Evolutionary conservation across 495 filamentous ascomycete genomes (phyloP).

Genomic region (Physcia stellaris): DNA sequence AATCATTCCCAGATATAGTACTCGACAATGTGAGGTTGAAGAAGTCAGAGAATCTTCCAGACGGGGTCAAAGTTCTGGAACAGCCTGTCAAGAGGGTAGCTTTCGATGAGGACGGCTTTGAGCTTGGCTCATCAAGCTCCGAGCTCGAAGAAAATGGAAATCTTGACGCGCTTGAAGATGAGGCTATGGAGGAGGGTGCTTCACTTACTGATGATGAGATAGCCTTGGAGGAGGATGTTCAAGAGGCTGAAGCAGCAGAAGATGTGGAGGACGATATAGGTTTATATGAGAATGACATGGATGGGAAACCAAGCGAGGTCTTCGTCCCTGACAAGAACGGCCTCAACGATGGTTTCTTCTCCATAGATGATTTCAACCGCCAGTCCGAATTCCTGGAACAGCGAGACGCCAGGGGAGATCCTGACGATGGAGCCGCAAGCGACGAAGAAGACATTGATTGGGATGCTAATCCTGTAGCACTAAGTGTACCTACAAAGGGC

Average conservation of each 20-base stretch:
- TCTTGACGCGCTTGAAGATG: slow-evolving; percentile 17
- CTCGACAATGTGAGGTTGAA: no score
- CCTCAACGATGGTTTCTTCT: slow-evolving; percentile 94
- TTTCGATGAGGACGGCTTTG: slow-evolving; percentile 34
- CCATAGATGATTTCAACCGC: slow-evolving; percentile 94
- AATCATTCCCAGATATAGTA: slow-evolving; percentile 13
- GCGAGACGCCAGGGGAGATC: slow-evolving; percentile 58
- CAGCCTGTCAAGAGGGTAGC: slow-evolving; percentile 22
- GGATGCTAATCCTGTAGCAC: slow-evolving; percentile 55
- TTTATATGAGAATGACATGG: slow-evolving; percentile 24
- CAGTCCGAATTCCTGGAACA: slow-evolving; percentile 77
- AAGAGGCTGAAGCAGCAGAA: slow-evolving; percentile 22
- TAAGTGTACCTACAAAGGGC: slow-evolving; percentile 6
- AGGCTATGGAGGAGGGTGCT: slow-evolving; percentile 9
- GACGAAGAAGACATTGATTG: slow-evolving; percentile 82
- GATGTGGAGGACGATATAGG: slow-evolving; percentile 25
- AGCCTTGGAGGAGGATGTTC: slow-evolving; percentile 25
- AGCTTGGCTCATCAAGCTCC: slow-evolving; percentile 21
- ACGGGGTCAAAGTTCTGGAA: slow-evolving; percentile 4
- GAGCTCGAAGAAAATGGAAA: slow-evolving; percentile 11
- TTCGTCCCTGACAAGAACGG: slow-evolving; percentile 48
- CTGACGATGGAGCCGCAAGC: slow-evolving; percentile 40
- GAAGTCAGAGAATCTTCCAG: neutral
- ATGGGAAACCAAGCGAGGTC: slow-evolving; percentile 32
- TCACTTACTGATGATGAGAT: slow-evolving; percentile 23